Evolutionary conservation across 1,284 basidiomycete species (phyloP), one percentile per base, ranked within the genome.

Genomic region (Cryptococcus hybrid): DNA sequence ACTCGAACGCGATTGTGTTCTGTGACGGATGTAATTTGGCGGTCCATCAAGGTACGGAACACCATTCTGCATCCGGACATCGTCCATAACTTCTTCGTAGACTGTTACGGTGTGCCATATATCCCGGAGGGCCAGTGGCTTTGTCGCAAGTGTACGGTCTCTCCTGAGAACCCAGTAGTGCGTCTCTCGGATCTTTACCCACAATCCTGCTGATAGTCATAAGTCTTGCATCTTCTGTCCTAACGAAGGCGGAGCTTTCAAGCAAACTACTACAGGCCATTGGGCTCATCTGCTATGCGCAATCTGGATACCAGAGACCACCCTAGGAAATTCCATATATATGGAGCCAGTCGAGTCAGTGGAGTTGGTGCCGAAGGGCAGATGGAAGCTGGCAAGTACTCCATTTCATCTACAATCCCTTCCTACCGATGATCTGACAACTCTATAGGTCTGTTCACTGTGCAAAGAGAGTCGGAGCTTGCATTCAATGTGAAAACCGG

Each of bases 71-170:
- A 15, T 51, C 44, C 15, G 15, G 55, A 9, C 7, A n/a, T 30
- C 4, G 30, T 18, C 52, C n/a, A 34, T 44, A 2, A n/a, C 4
- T 11, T 45, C 56, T 5, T 7, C 55, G 8, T 66, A 94, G 95
- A 99, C 75, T 99, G 96, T 73, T 99, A 99, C 75, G 96, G 96
- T 38, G 92, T 99, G 4, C 96, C 96, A 2, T 99, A 99, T 73
- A 98, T 99, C 61, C 96, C 96, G 0, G 96, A 99, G 79, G 96
- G 96, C 0, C 95, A 99, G 78, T 99, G 96, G 96, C 84, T 99
- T 37, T 99, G 96, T 76, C 83, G 96, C 54, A 99, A 99, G 77
- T 99, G 96, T 74, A 98, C 93, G 1, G 93, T 99, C 15, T 96
- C 92, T 1, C 96, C 96, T 0, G 95, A 97, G 76, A 90, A 88